Conservation (phyloP, 192 early-diverging fungal species). For the Gonapodya prolifera region DNA sequence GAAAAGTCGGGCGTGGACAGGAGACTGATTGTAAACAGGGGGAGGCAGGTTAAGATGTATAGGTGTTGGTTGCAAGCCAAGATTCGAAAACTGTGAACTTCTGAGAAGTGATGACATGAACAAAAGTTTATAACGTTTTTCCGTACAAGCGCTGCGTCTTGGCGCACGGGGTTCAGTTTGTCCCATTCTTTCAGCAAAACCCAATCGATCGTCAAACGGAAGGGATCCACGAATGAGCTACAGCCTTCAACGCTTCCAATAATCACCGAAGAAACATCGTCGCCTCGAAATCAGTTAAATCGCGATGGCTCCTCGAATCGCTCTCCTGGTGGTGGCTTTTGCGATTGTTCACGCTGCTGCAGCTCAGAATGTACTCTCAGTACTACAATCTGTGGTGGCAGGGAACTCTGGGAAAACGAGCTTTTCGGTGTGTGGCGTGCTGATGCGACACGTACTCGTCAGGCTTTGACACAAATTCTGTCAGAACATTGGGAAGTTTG, state of each 20-base stretch:
- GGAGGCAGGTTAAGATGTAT: slow-evolving; percentile 91
- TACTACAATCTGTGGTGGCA: not conserved
- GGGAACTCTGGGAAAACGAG: not conserved
- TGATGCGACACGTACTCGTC: not conserved
- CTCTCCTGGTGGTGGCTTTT: no score
- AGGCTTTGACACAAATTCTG: not conserved
- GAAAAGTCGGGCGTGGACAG: slow-evolving; percentile 89
- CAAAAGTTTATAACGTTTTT: no score
- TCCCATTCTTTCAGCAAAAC: no score
- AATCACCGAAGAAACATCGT: no score
- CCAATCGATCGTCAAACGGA: no score
- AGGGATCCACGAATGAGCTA: no score
- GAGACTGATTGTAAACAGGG: slow-evolving; percentile 83
- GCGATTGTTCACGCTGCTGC: not conserved
- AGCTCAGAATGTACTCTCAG: not conserved
- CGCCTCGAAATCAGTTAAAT: no score
- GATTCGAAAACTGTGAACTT: slow-evolving; percentile 49
- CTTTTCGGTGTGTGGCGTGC: not conserved
- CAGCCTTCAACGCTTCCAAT: no score
- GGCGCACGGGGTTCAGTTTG: no score
- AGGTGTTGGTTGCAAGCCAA: slow-evolving; percentile 95
- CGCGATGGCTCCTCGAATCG: no score
- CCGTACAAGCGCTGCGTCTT: no score
- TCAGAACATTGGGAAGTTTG: not conserved
- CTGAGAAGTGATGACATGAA: no score